Base-by-base conservation (phyloP, 805 yeast species). In the Schwanniomyces sp. region DNA sequence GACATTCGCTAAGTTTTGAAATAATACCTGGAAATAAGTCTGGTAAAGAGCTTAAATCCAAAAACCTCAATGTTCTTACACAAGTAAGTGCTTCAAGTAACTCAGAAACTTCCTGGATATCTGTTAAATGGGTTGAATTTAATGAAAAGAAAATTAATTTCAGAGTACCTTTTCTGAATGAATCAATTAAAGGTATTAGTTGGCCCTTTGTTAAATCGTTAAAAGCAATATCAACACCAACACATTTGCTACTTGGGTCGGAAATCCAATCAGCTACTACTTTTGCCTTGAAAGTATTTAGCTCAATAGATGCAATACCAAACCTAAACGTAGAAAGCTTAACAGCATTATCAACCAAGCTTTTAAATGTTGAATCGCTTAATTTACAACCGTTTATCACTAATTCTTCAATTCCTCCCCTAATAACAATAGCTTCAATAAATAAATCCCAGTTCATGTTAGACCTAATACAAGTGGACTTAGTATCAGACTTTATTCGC, bases 321-420 rank as follows among this genome's bases (percentile, higher is more conserved):
- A 80, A 59, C 49, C 85, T 63, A 59, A 70, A 72, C 0, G 85
- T 80, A 12, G 69, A 63, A 18, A 69, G 50, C 11, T 58, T 53
- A 11, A 80, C 64, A 0, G 81, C 80, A 21, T 63, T 64, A 7
- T 62, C 62, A 21, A 80, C 67, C 40, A 80, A 64, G 7, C 64
- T 60, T 30, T 62, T 56, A 50, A 79, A 79, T 30, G 66, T 70
- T 2, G 60, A 63, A 49, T 74, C 76, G 2, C 70, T 57, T 38
- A 80, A 57, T 52, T 76, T 75, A 56, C 84, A 80, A 1, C 85
- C 85, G 52, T 80, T 79, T 43, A 80, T 72, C 12, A 80, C 85
- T 47, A 80, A 66, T 53, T 80, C 85, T 57, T 79, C 84, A 29
- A 80, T 70, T 0, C 85, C 85, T 5, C 81, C 80, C 47, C 82